phyloP scores from a whole-genome alignment of 2,329 filamentous ascomycete species.

The Pseudocercospora musae region DNA sequence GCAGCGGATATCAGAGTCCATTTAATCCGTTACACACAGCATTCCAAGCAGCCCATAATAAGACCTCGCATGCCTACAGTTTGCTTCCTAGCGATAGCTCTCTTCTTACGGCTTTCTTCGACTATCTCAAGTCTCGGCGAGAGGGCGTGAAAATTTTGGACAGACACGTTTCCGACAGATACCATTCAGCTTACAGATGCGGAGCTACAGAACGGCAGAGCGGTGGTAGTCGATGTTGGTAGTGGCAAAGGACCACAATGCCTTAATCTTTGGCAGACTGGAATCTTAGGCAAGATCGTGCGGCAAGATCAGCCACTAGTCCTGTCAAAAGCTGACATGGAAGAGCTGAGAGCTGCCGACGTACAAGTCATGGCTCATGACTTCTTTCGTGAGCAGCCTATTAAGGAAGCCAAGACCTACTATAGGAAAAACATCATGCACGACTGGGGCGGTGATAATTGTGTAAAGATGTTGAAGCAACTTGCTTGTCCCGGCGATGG shows the following conservation, averaged over 20 bases:
- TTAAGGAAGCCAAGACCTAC: slow-evolving; percentile 22
- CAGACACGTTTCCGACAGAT: slow-evolving; percentile 6
- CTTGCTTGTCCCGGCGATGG: slow-evolving; percentile 15
- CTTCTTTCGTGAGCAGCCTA: slow-evolving; percentile 17
- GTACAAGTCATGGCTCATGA: slow-evolving; percentile 13
- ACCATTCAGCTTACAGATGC: neutral
- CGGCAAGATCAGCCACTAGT: slow-evolving; percentile 16
- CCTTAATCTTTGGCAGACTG: slow-evolving; percentile 1
- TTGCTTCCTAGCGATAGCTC: slow-evolving; percentile 6
- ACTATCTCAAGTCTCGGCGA: slow-evolving; percentile 10
- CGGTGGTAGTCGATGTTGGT: slow-evolving; percentile 21
- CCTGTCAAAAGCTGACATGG: neutral
- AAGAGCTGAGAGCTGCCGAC: slow-evolving; percentile 1
- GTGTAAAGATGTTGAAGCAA: slow-evolving; percentile 17
- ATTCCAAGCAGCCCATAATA: slow-evolving; percentile 6
- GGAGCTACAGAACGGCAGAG: slow-evolving; percentile 4
- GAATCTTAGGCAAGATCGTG: slow-evolving; percentile 14
- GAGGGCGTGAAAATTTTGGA: neutral
- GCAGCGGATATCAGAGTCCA: slow-evolving; percentile 8
- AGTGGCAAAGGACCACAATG: slow-evolving; percentile 13
- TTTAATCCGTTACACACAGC: slow-evolving; percentile 3
- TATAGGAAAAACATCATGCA: slow-evolving; percentile 26
- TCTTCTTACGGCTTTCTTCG: slow-evolving; percentile 8
- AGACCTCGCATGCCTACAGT: neutral
- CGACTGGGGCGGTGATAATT: slow-evolving; percentile 22